Conservation (phyloP, 768 basidiomycete genomes). For the Amanita inopinata region DNA sequence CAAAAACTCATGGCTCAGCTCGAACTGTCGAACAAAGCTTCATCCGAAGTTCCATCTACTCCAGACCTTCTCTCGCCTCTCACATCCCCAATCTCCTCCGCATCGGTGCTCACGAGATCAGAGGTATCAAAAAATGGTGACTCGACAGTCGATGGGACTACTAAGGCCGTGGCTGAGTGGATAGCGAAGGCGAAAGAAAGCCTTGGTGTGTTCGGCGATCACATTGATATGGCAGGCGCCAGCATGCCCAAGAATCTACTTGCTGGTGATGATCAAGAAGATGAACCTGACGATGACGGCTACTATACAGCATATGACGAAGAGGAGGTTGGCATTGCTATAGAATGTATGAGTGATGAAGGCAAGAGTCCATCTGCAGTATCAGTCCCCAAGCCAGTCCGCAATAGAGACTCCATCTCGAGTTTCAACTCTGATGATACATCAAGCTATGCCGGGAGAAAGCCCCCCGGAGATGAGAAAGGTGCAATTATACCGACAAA, state of each 20-base stretch:
- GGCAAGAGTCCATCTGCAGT: slow-evolving; percentile 17
- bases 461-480: slow-evolving; percentile 30
- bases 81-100: slow-evolving; percentile 12
- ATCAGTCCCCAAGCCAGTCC: slow-evolving; percentile 15
- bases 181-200: slow-evolving; percentile 64
- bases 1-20: slow-evolving; percentile 62
- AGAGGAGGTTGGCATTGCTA: slow-evolving; percentile 24
- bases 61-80: slow-evolving; percentile 13
- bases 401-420: slow-evolving; percentile 28
- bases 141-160: slow-evolving; percentile 18
- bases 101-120: not conserved
- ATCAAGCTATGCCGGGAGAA: slow-evolving; percentile 25
- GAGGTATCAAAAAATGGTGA: not conserved
- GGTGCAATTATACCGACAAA: slow-evolving; percentile 50
- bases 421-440: slow-evolving; percentile 25
- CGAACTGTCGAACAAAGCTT: slow-evolving; percentile 31
- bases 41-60: slow-evolving; percentile 11
- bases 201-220: slow-evolving; percentile 56
- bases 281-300: slow-evolving; percentile 30
- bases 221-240: slow-evolving; percentile 53
- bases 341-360: slow-evolving; percentile 33
- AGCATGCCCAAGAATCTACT: slow-evolving; percentile 42
- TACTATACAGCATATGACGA: slow-evolving; percentile 25
- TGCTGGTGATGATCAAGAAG: slow-evolving; percentile 36
- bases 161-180: slow-evolving; percentile 66